Base-by-base conservation (phyloP, 2,329 filamentous ascomycete species). In the Microsporum ferrugineum region DNA sequence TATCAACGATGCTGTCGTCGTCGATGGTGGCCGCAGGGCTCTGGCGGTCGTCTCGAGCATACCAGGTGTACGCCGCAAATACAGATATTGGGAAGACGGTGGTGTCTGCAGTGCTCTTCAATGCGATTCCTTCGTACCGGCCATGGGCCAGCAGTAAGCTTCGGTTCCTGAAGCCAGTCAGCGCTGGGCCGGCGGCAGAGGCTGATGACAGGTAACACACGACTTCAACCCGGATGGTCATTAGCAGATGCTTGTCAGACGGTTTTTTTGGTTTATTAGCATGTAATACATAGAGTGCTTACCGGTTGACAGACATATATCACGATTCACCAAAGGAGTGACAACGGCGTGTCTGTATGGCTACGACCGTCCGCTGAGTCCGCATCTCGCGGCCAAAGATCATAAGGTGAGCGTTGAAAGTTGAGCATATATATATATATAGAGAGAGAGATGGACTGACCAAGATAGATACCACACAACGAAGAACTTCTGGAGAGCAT, bases 21-120 rank as follows among this genome's bases (percentile, higher is more conserved):
- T 68, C 62, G n/a, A 61, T 60, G 27, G 61, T 84, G 58, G 79
- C 83, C 56, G 80, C 84, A 59, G 77, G 84, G 56, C 78, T 91
- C 41, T 89, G 85, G 83, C 84, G 85, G 63, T 82, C 82, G 6
- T 77, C 91, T 60, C 83, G 84, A 63, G 79, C 84, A 10, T 82
- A 88, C 66, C 89, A 94, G 72, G 78, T 95, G 41, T 95, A 88
- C 68, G 89, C 89, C 33, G 88, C 89, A 55, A 94, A 92, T 68
- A 94, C 89, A 0, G 84, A 88, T 65, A 88, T 94, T 31, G 89
- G 89, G 65, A 95, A 95, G 77, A 95, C 89, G 0, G 83, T 95
- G 36, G 81, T 91, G 62, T 86, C 87, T 1, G 90, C 88, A 0
- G 73, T 90, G 10, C 77, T 95, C 2, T 87, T 84, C 71, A 84